A percentile compares a stretch with the other conserved stretches of the same genome.
Conservation (phyloP, 495 filamentous ascomycete species). For the Articulospora tetracladia region DNA sequence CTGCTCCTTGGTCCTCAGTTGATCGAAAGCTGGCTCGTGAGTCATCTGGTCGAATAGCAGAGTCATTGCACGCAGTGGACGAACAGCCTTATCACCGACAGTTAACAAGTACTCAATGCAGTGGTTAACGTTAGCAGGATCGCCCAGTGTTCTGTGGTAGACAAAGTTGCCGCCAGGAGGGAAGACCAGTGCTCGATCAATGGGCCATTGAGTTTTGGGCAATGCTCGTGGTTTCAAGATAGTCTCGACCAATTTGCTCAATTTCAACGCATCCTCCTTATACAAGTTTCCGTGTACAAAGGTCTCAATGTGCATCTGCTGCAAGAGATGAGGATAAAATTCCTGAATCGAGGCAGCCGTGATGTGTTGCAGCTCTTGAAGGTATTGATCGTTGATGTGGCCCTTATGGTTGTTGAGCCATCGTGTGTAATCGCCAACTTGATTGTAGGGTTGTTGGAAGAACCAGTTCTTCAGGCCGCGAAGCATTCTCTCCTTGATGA, state of each 20-base stretch:
- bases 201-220: slow-evolving; percentile 75
- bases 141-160: slow-evolving; percentile 75
- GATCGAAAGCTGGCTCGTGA: slow-evolving; percentile 90
- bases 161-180: slow-evolving; percentile 77
- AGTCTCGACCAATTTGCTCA: slow-evolving; percentile 77
- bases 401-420: slow-evolving; percentile 75
- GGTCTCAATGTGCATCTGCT: slow-evolving; percentile 82
- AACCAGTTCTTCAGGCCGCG: slow-evolving; percentile 81
- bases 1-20: slow-evolving; percentile 94
- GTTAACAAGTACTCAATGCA: slow-evolving; percentile 91
- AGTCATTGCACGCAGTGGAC: slow-evolving; percentile 65
- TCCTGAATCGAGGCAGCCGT: slow-evolving; percentile 67
- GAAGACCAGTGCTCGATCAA: slow-evolving; percentile 71
- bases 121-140: slow-evolving; percentile 92
- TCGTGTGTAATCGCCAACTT: slow-evolving; percentile 79
- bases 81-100: slow-evolving; percentile 68
- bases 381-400: slow-evolving; percentile 77
- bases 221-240: slow-evolving; percentile 73
- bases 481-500: slow-evolving; percentile 82
- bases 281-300: slow-evolving; percentile 91
- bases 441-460: slow-evolving; percentile 81
- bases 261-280: slow-evolving; percentile 88
- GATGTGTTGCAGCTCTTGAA: slow-evolving; percentile 70
- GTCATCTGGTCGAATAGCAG: slow-evolving; percentile 87
- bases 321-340: slow-evolving; percentile 78